Base-by-base conservation (phyloP, 2,329 filamentous ascomycete species). In the Colletotrichum phormii region DNA sequence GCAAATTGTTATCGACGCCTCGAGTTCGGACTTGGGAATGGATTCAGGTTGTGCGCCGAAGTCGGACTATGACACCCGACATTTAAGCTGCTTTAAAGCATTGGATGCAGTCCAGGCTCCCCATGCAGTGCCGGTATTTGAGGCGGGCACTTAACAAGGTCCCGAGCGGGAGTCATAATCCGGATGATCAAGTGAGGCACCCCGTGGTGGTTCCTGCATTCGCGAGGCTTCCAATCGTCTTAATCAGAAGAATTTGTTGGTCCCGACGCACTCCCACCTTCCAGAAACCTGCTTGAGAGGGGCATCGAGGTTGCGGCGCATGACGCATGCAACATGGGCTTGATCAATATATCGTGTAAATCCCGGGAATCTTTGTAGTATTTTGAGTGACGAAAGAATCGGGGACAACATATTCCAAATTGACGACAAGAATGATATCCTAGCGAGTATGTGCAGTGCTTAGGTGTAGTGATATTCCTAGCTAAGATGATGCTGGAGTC, bases 261-360 rank as follows among this genome's bases (percentile, higher is more conserved):
- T 57, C 5, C 64, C 64, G 51, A 35, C 24, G 24, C 55, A 55
- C 58, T 68, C 53, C 69, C 51, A 68, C 51, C 68, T 62, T 62
- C 64, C 58, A 62, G 57, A 62, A 63, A 53, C 11, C 33, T 67
- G 49, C 49, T n/a, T 22, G 22, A 49, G 18, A 12, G 1, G 35
- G 18, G 2, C 13, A n/a, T 11, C n/a, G 15, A 26, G 22, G 26
- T 24, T 24, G 35, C 26, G 22, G 2, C 13, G 15, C 42, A 18
- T n/a, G 64, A 55, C 57, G 22, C 51, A 37, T 13, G 18, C 31
- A 65, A 29, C 35, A 53, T 61, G 51, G 31, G 13, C 51, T 8
- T 29, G 57, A 49, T 35, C 18, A 46, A 51, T 13, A 22, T 49
- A 42, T 53, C 37, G 29, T 42, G 15, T 22, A 35, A 18, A 24